Conservation (phyloP, 2,329 filamentous ascomycete genomes). For the Didymella pomorum region DNA sequence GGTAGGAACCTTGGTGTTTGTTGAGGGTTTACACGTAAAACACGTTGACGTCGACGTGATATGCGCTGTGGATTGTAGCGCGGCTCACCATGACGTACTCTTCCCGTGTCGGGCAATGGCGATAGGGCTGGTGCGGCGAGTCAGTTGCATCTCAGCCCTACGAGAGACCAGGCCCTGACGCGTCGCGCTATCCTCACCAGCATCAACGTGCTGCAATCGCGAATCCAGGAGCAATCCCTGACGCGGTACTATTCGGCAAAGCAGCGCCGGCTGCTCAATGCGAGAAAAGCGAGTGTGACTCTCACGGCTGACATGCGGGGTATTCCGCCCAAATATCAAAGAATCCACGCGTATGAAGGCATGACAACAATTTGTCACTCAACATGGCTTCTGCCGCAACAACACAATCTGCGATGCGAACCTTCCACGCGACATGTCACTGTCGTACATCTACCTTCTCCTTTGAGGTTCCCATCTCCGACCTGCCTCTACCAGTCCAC, state of each 20-base stretch:
- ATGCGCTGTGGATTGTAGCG: background rate
- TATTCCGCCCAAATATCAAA: background rate
- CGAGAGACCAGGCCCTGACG: background rate
- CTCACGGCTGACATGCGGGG: constrained; percentile 4
- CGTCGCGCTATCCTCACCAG: background rate
- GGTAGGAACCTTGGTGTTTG: background rate
- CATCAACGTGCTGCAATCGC: background rate
- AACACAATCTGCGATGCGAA: background rate
- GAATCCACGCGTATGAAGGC: background rate
- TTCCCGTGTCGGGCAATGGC: background rate
- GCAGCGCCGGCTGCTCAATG: background rate
- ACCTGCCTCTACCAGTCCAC: constrained; percentile 49
- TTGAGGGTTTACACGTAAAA: background rate
- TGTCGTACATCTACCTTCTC: constrained; percentile 38
- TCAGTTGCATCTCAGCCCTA: constrained; percentile 1
- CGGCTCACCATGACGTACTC: constrained; percentile 10
- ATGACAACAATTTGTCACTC: no score
- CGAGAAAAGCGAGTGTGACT: constrained; percentile 9
- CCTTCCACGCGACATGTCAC: constrained; percentile 17
- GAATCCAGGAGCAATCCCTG: background rate
- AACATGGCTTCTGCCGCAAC: no score
- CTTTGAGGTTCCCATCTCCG: constrained; percentile 44
- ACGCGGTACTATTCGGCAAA: no score
- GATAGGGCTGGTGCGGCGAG: background rate
- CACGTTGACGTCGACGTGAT: background rate